Evolutionary conservation across 768 basidiomycete genomes (phyloP).

Genomic region (Tubosaeta sp.): DNA sequence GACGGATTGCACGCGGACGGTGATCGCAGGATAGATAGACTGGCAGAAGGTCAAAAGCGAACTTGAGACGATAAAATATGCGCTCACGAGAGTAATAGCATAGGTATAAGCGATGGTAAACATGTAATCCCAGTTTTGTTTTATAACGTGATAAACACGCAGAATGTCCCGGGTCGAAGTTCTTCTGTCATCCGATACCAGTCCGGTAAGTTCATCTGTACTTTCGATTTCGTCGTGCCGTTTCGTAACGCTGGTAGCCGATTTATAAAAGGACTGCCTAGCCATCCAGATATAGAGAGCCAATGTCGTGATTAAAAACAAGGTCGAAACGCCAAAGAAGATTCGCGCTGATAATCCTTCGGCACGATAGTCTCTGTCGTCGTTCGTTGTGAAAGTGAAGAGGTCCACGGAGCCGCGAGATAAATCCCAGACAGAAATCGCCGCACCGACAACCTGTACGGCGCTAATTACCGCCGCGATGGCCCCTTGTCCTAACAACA

Average conservation of each 20-base stretch:
- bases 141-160: conserved; percentile 50
- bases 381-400: conserved; percentile 15
- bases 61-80: not conserved
- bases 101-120: conserved; percentile 75
- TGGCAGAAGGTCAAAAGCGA: conserved; percentile 26
- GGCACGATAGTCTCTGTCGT: conserved; percentile 37
- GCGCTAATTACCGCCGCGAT: conserved; percentile 77
- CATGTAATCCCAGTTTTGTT: conserved; percentile 64
- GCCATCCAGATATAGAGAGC: conserved; percentile 54
- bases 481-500: conserved; percentile 83
- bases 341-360: conserved; percentile 65
- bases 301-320: conserved; percentile 58
- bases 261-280: conserved; percentile 54
- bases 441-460: conserved; percentile 68
- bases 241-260: conserved; percentile 46
- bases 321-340: conserved; percentile 67
- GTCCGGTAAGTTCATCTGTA: conserved; percentile 27
- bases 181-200: conserved; percentile 32
- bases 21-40: conserved; percentile 87
- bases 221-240: conserved; percentile 23
- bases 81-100: conserved; percentile 69
- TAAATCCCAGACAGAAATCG: conserved; percentile 49
- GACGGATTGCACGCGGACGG: conserved; percentile 67
- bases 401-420: conserved; percentile 23
- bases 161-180: conserved; percentile 33